These are phyloP conservation scores for Polygonum maritimum DNA, from an alignment of 148 eudicot genomes.

Conservation along the genomic window DNA sequence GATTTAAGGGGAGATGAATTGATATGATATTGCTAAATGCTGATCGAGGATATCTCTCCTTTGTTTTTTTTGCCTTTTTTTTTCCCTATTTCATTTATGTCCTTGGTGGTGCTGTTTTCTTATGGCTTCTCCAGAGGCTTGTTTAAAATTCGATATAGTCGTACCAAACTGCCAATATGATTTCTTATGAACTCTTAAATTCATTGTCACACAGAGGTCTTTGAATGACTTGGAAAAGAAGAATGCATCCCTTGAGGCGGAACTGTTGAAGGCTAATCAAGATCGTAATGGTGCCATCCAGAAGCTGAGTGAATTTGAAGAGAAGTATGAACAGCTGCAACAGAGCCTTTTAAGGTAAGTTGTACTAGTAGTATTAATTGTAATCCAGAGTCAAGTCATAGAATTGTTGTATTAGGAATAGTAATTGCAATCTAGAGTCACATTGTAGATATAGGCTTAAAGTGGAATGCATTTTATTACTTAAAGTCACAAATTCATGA, in stretches of 20 bases:
- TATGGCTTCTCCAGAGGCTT: not conserved
- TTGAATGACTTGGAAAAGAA: conserved; percentile 54
- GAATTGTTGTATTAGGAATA: not conserved
- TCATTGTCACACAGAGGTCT: conserved; percentile 45
- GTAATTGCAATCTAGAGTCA: not conserved
- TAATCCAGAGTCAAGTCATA: not conserved
- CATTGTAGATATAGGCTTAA: not conserved
- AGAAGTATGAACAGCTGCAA: conserved; percentile 61
- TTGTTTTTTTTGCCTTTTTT: not conserved
- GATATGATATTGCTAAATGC: not conserved
- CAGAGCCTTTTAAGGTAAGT: conserved; percentile 61
- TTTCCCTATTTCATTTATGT: not conserved
- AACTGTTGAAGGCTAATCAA: conserved; percentile 56
- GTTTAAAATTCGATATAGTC: not conserved
- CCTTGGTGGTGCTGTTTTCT: not conserved
- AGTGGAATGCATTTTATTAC: not conserved
- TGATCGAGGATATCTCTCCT: not conserved
- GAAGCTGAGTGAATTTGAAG: conserved; percentile 65
- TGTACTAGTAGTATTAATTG: not conserved
- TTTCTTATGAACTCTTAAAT: not conserved
- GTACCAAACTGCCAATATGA: not conserved
- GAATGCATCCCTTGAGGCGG: conserved; percentile 49
- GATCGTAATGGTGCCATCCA: conserved; percentile 37
- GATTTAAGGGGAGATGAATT: not conserved
- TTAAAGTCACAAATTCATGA: not conserved